These are phyloP conservation scores for Podospora fimiseda DNA, from an alignment of 495 filamentous ascomycete genomes.

Conservation along the genomic window DNA sequence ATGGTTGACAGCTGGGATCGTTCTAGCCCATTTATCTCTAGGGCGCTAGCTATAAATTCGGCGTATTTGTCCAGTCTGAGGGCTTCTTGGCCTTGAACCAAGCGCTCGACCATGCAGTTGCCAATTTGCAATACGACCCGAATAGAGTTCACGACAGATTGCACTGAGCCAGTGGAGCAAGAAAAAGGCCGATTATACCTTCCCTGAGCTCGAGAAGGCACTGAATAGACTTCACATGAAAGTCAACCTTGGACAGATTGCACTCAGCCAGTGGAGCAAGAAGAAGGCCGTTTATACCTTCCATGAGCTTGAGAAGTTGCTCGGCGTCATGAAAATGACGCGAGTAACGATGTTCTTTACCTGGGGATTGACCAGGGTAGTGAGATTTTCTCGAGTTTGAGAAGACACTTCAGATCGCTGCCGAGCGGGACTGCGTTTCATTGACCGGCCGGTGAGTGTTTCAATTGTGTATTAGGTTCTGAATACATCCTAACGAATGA, in stretches of 20 bases:
- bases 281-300: slow-evolving; percentile 34
- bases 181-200: too few relatives aligned
- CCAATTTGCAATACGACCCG: slow-evolving; percentile 9
- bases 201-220: too few relatives aligned
- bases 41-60: too few relatives aligned
- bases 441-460: slow-evolving; percentile 35
- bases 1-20: too few relatives aligned
- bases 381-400: too few relatives aligned
- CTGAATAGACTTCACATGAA: slow-evolving; percentile 44
- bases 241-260: slow-evolving; percentile 50
- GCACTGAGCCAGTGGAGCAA: too few relatives aligned
- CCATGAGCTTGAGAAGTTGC: slow-evolving; percentile 49
- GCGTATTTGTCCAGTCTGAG: too few relatives aligned
- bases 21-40: too few relatives aligned
- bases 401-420: slow-evolving; percentile 33
- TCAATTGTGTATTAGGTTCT: not conserved
- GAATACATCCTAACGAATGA: not conserved
- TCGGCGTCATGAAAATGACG: too few relatives aligned
- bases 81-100: slow-evolving; percentile 2
- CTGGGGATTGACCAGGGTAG: too few relatives aligned
- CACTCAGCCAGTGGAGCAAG: slow-evolving; percentile 41
- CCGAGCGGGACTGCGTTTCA: slow-evolving; percentile 23
- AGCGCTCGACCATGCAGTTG: not conserved
- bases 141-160: too few relatives aligned
- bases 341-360: too few relatives aligned